Evolutionary conservation across 139 green algal species (phyloP).

Genomic region (Pleodorina starrii): DNA sequence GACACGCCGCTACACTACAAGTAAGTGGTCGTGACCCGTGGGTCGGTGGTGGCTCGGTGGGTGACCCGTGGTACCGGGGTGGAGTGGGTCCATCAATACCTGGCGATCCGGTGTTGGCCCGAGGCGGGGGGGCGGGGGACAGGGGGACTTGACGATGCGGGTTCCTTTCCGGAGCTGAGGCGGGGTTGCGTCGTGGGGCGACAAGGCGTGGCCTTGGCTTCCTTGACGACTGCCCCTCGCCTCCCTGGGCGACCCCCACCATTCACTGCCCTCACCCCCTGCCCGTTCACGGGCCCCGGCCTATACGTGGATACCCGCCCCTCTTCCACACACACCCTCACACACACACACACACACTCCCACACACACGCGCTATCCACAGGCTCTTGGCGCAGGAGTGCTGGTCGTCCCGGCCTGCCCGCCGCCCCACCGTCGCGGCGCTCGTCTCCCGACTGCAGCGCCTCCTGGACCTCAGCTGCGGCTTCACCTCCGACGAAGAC

Average conservation of each 20-base stretch:
- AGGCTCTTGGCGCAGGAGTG: constrained; percentile 35
- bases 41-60: not conserved
- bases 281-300: not conserved
- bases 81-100: not conserved
- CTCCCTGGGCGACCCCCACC: not conserved
- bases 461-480: constrained; percentile 28
- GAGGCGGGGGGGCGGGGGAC: not conserved
- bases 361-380: not conserved
- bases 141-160: not conserved
- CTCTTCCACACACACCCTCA: not conserved
- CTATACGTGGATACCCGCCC: not conserved
- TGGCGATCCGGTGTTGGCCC: too few species aligned
- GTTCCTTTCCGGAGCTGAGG: not conserved
- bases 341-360: not conserved
- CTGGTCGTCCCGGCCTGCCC: not conserved
- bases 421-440: constrained; percentile 1
- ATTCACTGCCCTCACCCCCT: not conserved
- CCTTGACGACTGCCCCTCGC: not conserved
- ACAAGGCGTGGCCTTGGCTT: not conserved
- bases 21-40: not conserved
- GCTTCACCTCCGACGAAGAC: not conserved
- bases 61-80: not conserved
- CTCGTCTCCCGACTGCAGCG: constrained; percentile 22
- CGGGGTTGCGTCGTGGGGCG: not conserved
- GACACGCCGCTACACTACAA: constrained; percentile 39